Evolutionary conservation across 2,329 filamentous ascomycete genomes (phyloP), one percentile per base, ranked within the genome.

Genomic region (Alternaria arbusti): DNA sequence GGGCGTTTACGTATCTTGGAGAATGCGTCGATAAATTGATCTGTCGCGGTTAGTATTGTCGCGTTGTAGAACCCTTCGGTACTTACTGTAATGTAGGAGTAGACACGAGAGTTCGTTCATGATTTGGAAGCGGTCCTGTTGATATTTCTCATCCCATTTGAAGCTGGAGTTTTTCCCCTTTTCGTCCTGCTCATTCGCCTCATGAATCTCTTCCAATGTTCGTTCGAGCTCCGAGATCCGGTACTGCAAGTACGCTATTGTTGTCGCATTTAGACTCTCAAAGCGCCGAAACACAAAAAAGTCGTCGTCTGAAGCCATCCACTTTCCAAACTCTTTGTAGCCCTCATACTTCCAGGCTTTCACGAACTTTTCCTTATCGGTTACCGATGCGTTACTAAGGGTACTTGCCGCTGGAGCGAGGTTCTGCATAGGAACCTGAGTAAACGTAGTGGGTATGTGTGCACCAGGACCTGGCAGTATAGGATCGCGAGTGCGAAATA

Each of bases 251-350:
- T 64, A 70, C 6, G 77, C 52, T 6, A 74, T 65, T 2, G 73
- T 67, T 1, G 61, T 60, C 9, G 70, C 69, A 52, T 75, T 76
- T n/a, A 77, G 43, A 22, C 52, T 67, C 12, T 64, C 65, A 26
- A 77, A 77, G 11, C 73, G 64, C 5, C 75, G 68, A 26, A 78
- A 50, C 0, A 78, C 57, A 28, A 78, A 76, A 44, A 74, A 77
- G 51, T 75, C 74, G 32, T 77, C 64, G 36, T 77, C 74, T 1
- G 73, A 74, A 10, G 75, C 73, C 66, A 77, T 71, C 70, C 68
- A 77, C 40, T 54, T 62, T 26, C 67, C 73, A 44, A 76, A 74
- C 1, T 52, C 66, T 40, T 66, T 59, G 55, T 78, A 78, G 1
- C 76, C 76, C 12, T 68, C 54, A 40, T 64, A 65, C 67, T 84